Base-by-base conservation (phyloP, 139 green algal genomes). In the Cymbomonas tetramitiformis region DNA sequence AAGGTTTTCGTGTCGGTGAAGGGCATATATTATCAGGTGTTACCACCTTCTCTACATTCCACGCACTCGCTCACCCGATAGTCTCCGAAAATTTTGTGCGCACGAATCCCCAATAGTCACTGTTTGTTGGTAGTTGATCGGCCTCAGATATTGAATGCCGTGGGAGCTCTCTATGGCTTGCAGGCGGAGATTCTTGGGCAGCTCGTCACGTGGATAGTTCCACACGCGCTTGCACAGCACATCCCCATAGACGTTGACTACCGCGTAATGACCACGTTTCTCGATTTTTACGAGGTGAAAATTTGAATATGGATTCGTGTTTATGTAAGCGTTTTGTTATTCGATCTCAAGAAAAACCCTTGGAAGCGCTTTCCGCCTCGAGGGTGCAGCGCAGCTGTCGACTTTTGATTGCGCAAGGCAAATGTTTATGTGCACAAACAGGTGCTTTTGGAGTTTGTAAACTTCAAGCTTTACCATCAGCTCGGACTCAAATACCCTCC, bases 201-300 rank as follows among this genome's bases (percentile, higher is more conserved):
- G 71, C 40, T 40, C 19, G 70, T 99, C 38, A 98, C 92, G 31
- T 99, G 92, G 92, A 73, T 98, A 25, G 80, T 89, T 39, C 92
- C 92, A 0, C 92, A 99, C 72, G 58, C 77, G 51, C 67, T 93
- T 38, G 61, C 73, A 2, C 80, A 94, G 72, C 76, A 90, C 43
- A 62, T 97, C 55, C 87, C 89, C 18, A 47, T 64, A 10, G 90
- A 99, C 60, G 90, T 99, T 29, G 92, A 99, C 77, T 97, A 86
- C 76, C 71, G 78, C 2, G 89, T 99, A 25, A 96, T 99, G 88
- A 58, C 93, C 5, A 98, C 90, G 25, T 99, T 98, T 78, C 77
- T 98, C 60, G 92, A 99, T 69, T 95, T 98, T 56, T 94, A 98
- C 76, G 15, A 29, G 5, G 12, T 24, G 9, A 26, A 54, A 30